phyloP scores from a whole-genome alignment of 345 rosid species.

The Populus deltoides region DNA sequence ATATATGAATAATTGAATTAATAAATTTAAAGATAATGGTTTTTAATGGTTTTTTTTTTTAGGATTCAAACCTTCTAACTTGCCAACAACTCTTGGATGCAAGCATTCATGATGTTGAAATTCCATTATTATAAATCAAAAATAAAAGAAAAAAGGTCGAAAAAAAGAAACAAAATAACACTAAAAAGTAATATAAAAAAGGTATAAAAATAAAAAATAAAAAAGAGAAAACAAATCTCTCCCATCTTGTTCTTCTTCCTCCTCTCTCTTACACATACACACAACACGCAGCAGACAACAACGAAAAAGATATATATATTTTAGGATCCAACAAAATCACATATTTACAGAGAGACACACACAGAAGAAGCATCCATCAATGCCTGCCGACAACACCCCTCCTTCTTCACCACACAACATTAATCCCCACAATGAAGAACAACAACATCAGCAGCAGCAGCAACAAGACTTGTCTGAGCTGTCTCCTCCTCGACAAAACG shows the following conservation, averaged over 20 bases:
- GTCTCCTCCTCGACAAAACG: conserved; percentile 17
- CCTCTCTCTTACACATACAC: neutral
- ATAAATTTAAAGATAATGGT: no score
- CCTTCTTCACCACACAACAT: conserved; percentile 51
- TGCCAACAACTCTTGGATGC: no score
- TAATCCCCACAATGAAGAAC: conserved; percentile 35
- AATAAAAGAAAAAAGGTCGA: no score
- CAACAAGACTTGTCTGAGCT: neutral
- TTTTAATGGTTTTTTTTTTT: no score
- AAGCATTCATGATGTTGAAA: no score
- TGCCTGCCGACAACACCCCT: conserved; percentile 59
- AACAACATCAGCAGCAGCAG: neutral
- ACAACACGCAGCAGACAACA: neutral
- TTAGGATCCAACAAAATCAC: neutral
- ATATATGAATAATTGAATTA: no score
- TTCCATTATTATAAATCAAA: no score
- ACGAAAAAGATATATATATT: neutral
- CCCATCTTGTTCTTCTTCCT: neutral
- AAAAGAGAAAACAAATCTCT: no score
- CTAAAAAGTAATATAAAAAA: no score
- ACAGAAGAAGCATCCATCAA: conserved; percentile 26
- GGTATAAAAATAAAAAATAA: no score
- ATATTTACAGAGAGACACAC: neutral
- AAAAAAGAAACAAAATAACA: no score
- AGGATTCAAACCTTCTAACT: no score